A percentile compares a stretch with the other conserved stretches of the same genome.
These are phyloP conservation scores for Plectosphaerella sp. DNA, from an alignment of 2,329 filamentous ascomycete species.

Conservation along the genomic window DNA sequence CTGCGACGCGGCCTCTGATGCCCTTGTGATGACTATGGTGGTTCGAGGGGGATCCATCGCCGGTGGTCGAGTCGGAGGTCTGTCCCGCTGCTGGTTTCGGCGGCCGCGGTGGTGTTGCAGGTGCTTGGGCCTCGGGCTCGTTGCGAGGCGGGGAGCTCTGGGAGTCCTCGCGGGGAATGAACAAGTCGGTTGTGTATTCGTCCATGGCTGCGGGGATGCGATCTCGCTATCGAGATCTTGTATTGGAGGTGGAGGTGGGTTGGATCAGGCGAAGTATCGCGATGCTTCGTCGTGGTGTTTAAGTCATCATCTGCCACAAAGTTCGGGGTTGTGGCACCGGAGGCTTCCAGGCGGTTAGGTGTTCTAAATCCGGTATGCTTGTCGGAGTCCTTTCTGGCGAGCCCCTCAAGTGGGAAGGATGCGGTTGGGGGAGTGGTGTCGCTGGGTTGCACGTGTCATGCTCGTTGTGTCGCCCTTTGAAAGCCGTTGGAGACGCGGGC, in stretches of 20 bases:
- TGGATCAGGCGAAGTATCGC: background rate
- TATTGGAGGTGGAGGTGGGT: constrained; percentile 2
- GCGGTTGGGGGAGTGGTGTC: background rate
- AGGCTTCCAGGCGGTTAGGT: too few species aligned
- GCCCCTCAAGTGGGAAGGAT: too few species aligned
- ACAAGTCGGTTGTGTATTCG: constrained; percentile 13
- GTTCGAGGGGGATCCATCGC: constrained; percentile 15
- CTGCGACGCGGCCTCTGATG: constrained; percentile 31
- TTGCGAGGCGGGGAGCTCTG: constrained; percentile 6
- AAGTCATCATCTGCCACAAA: background rate
- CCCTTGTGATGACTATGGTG: constrained; percentile 17
- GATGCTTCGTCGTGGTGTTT: background rate
- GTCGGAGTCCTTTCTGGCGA: background rate
- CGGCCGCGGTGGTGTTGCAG: constrained; percentile 6
- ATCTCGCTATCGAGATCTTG: background rate
- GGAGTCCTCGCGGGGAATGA: constrained; percentile 13
- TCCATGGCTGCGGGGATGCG: constrained; percentile 6
- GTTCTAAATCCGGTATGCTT: background rate
- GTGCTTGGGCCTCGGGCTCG: constrained; percentile 4
- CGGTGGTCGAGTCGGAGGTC: constrained; percentile 9
- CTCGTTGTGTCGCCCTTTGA: background rate
- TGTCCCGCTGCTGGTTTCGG: background rate
- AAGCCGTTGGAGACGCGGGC: background rate
- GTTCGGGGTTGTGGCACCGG: background rate
- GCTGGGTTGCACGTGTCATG: background rate